Percentiles rank a stretch among this genome's conserved stretches.
Evolutionary conservation across 116 monocot genomes (phyloP).

Genomic region (Iris pallida): DNA sequence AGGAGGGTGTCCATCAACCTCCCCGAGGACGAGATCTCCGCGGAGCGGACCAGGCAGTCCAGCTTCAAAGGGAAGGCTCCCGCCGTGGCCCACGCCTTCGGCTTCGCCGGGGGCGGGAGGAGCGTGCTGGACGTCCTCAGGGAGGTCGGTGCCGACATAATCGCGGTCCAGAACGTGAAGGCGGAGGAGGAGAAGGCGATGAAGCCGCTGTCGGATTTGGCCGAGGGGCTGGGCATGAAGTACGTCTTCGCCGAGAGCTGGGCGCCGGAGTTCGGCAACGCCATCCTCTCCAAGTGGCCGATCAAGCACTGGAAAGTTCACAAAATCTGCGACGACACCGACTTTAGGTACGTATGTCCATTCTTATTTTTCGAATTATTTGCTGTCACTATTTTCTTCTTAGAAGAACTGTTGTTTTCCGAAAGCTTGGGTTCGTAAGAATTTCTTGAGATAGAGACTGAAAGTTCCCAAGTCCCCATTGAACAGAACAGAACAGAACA

Average conservation of each 20-base stretch:
- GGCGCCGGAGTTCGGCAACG: slow-evolving; percentile 95
- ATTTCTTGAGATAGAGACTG: no score
- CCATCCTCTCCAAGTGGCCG: slow-evolving; percentile 85
- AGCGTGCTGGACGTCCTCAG: slow-evolving; percentile 50
- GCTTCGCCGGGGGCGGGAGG: slow-evolving; percentile 62
- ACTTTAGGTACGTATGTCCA: slow-evolving; percentile 43
- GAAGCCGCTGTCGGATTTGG: slow-evolving; percentile 77
- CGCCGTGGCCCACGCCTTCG: neutral
- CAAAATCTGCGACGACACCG: slow-evolving; percentile 60
- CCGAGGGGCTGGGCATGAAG: slow-evolving; percentile 70
- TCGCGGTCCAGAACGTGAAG: slow-evolving; percentile 77
- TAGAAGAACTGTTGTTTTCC: no score
- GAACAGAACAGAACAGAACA: no score
- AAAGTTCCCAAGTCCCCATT: no score
- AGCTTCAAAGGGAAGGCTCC: slow-evolving; percentile 35
- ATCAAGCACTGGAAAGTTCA: slow-evolving; percentile 70
- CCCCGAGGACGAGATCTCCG: slow-evolving; percentile 78
- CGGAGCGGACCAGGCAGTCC: slow-evolving; percentile 33
- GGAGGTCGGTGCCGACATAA: slow-evolving; percentile 51
- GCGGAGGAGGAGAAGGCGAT: slow-evolving; percentile 92
- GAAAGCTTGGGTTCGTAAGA: no score
- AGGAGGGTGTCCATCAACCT: slow-evolving; percentile 78
- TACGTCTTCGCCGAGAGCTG: slow-evolving; percentile 94
- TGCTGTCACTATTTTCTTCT: no score
- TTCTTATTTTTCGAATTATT: no score